A percentile compares a stretch with the other conserved stretches of the same genome.
These are phyloP conservation scores for Fonsecaea pedrosoi DNA, from an alignment of 2,329 filamentous ascomycete species.

Conservation along the genomic window DNA sequence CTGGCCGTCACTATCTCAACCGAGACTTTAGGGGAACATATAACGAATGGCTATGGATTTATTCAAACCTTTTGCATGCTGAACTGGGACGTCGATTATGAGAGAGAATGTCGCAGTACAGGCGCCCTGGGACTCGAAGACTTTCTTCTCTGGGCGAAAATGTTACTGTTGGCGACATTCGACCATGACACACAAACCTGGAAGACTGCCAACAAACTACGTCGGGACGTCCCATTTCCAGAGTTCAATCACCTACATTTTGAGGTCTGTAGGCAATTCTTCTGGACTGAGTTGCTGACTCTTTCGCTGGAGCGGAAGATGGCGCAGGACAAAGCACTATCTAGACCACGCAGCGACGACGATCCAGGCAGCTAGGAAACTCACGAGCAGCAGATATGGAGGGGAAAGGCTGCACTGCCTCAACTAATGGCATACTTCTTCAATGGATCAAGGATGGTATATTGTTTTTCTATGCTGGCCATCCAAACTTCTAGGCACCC, in stretches of 20 bases:
- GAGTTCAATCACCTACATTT: neutral
- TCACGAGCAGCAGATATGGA: neutral
- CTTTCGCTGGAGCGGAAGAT: constrained; percentile 5
- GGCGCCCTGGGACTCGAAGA: neutral
- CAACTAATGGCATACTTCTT: neutral
- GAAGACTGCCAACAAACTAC: constrained; percentile 4
- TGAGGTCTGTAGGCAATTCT: constrained; percentile 1
- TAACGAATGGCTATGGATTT: constrained; percentile 8
- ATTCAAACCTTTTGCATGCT: constrained; percentile 12
- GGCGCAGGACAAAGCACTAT: neutral
- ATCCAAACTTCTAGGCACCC: neutral
- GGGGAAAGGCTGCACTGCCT: neutral
- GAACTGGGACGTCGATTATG: constrained; percentile 6
- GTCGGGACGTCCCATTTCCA: constrained; percentile 1
- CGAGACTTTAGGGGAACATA: constrained; percentile 3
- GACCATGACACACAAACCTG: constrained; percentile 13
- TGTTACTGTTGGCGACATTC: constrained; percentile 14
- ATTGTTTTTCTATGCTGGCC: neutral
- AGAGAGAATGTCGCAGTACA: constrained; percentile 8
- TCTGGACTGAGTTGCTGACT: constrained; percentile 3
- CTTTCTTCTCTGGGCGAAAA: constrained; percentile 16
- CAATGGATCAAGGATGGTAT: neutral
- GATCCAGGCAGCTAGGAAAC: neutral
- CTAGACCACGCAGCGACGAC: neutral
- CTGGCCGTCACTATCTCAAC: constrained; percentile 14